Conservation (phyloP, 2,329 filamentous ascomycete species). For the Atkinsonella texensis region DNA sequence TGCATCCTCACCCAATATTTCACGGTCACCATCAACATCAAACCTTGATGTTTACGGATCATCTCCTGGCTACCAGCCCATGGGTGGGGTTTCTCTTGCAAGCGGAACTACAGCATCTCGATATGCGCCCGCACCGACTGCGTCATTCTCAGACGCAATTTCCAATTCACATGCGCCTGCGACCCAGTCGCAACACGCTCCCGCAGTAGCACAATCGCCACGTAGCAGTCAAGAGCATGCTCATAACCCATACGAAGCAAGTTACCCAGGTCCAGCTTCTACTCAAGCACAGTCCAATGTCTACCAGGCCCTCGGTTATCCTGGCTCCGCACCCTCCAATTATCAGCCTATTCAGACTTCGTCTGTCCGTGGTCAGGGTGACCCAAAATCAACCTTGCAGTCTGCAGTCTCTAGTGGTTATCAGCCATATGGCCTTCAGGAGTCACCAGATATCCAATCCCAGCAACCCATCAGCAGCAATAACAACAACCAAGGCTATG, state of each 20-base stretch:
- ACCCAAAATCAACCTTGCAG: neutral
- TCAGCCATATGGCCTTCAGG: slow-evolving; percentile 18
- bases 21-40: slow-evolving; percentile 57
- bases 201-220: neutral
- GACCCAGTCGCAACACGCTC: slow-evolving; percentile 20
- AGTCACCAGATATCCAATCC: slow-evolving; percentile 13
- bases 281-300: slow-evolving; percentile 8
- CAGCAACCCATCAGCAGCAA: slow-evolving; percentile 7
- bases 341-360: slow-evolving; percentile 15
- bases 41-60: slow-evolving; percentile 63
- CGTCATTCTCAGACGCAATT: slow-evolving; percentile 8
- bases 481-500: slow-evolving; percentile 25
- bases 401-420: slow-evolving; percentile 11
- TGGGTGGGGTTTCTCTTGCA: slow-evolving; percentile 21
- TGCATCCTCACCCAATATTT: slow-evolving; percentile 61
- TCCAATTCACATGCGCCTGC: slow-evolving; percentile 22
- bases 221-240: slow-evolving; percentile 3
- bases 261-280: slow-evolving; percentile 10
- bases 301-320: slow-evolving; percentile 11
- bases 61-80: slow-evolving; percentile 19
- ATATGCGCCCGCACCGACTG: slow-evolving; percentile 18
- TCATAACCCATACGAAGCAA: slow-evolving; percentile 25
- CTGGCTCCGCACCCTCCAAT: slow-evolving; percentile 5
- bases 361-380: neutral
- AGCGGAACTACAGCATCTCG: slow-evolving; percentile 25